Base-by-base conservation (phyloP, 176 grass and related monocot species). In the Triticum urartu region DNA sequence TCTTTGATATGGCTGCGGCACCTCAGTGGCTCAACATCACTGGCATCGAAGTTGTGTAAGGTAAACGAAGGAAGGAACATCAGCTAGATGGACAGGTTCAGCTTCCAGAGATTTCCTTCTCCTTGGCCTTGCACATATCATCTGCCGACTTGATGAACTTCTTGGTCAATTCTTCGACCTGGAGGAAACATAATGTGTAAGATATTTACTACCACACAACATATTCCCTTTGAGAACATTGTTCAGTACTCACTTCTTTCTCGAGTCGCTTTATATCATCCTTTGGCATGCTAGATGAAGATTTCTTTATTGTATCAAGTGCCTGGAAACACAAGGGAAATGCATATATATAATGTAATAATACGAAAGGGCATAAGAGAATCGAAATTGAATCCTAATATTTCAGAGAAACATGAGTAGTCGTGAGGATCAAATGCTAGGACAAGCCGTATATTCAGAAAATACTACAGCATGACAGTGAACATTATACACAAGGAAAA, bases 51-150 rank as follows among this genome's bases (percentile, higher is more conserved):
- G 18, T 81, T 42, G 3, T 75, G 32, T 28, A 89, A 79, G 73
- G 36, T 68, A 77, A 82, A 50, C 34, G 58, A 67, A 86, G 76
- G 32, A 61, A 48, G 30, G 25, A 15, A 62, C 43, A 80, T 83
- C 10, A 34, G 68, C 76, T 20, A 70, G 32, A 54, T 11, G 20
- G 33, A 61, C 9, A 15, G 28, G 45, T 79, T 92, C 56, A 94
- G 65, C 28, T 94, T 84, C 87, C 90, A 9, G 82, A 89, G 26
- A 99, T 99, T 84, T 99, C 97, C 89, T 96, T 99, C 83, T 96
- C 97, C 90, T 99, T 99, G 15, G 92, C 93, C 87, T 93, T 96
- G 92, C 92, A 99, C 94, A 96, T 99, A 83, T 96, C 97, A 85
- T 99, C 97, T 28, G 97, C 90, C 0, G 94, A 64, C 85, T 96